Base-by-base conservation (phyloP, 768 basidiomycete species). In the Hemileccinum rubropunctum region DNA sequence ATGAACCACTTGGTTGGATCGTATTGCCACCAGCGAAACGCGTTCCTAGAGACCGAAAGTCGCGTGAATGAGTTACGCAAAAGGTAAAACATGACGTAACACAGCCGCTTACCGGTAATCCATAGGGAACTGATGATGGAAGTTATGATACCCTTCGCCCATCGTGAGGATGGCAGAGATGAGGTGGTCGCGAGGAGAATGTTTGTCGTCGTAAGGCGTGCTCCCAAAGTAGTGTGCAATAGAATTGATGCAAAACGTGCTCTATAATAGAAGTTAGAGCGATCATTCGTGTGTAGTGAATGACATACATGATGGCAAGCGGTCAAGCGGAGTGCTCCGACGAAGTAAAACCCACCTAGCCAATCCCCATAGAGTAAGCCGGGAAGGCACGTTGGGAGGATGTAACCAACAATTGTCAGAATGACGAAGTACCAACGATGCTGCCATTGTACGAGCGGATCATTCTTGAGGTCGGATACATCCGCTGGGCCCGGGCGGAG, bases 101-200 rank as follows among this genome's bases (percentile, higher is more conserved):
- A 8, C 17, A 13, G 37, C 12, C 12, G 23, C 44, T 51, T 45
- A 61, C 60, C 64, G 55, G 66, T 77, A 80, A 58, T 80, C 79
- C 86, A 86, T 88, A 9, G 90, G 91, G 71, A 91, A 93, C 57
- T 93, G 88, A 63, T 91, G 89, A 67, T 91, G 88, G 68, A 91
- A 91, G 64, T 82, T 82, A 65, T 82, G 80, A 64, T 82, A 82
- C 9, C 81, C 81, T 65, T 82, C 81, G 3, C 80, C 80, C 67
- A 91, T 82, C 4, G 91, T 93, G 50, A 88, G 76, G 56, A 92
- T 74, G 10, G 91, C 90, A 28, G 91, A 91, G 38, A 92, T 63
- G 58, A 91, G 74, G 66, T 87, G 85, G 63, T 92, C 89, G 26
- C 86, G 78, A 37, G 89, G 87, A 30, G 82, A 81, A 61, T 86